Percentiles rank a stretch among this genome's conserved stretches.
Evolutionary conservation across 352 stramenopile genomes (phyloP).

Genomic region (Phytophthora megakarya): DNA sequence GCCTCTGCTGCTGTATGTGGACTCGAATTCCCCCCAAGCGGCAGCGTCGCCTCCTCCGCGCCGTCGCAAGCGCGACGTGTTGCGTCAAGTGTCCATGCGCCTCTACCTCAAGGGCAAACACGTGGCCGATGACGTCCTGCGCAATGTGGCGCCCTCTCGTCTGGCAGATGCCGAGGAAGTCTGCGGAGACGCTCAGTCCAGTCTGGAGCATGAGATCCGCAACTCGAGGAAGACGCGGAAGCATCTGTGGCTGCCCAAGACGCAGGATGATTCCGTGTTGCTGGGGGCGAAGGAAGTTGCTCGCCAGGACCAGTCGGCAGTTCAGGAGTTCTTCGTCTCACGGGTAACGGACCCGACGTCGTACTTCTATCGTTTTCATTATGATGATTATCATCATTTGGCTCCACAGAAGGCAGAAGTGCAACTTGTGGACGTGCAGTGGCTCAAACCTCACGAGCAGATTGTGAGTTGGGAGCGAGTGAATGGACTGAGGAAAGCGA

Average conservation of each 20-base stretch:
- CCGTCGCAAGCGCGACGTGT: constrained; percentile 64
- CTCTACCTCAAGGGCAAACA: constrained; percentile 72
- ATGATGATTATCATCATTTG: constrained; percentile 65
- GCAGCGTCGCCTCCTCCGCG: constrained; percentile 14
- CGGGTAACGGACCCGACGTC: constrained; percentile 84
- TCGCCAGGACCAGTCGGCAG: constrained; percentile 39
- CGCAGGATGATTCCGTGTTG: constrained; percentile 79
- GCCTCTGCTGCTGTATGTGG: constrained; percentile 7
- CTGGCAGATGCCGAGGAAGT: constrained; percentile 67
- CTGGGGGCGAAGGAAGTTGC: constrained; percentile 17
- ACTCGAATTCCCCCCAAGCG: constrained; percentile 19
- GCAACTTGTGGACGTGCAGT: constrained; percentile 79
- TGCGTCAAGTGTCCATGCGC: constrained; percentile 79
- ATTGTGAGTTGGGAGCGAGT: constrained; percentile 85
- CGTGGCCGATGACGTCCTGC: constrained; percentile 69
- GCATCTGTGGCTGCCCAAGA: constrained; percentile 75
- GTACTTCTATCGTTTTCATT: constrained; percentile 88
- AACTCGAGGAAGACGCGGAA: constrained; percentile 68
- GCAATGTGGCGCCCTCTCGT: constrained; percentile 57
- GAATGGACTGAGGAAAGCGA: constrained; percentile 76
- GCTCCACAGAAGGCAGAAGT: constrained; percentile 77
- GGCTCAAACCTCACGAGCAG: constrained; percentile 86
- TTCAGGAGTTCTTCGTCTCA: constrained; percentile 80
- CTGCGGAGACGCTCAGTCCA: constrained; percentile 48
- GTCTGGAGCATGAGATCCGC: constrained; percentile 67